Evolutionary conservation across 345 rosid species (phyloP).

Genomic region (Melastoma malabathricum): DNA sequence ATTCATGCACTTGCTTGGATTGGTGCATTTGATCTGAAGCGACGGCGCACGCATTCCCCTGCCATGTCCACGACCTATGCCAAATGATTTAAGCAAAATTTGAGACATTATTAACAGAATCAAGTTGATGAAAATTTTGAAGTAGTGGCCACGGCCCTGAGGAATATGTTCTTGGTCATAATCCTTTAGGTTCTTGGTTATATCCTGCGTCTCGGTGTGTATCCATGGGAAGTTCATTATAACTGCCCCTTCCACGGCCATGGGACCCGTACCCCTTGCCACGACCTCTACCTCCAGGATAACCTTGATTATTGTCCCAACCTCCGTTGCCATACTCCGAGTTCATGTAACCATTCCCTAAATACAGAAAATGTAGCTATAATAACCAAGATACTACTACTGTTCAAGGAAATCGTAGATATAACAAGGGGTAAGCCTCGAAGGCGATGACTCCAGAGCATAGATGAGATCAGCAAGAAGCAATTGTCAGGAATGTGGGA

Average conservation of each 20-base stretch:
- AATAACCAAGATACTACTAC: neutral
- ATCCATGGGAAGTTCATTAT: constrained; percentile 53
- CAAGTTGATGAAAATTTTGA: neutral
- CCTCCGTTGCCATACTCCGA: constrained; percentile 63
- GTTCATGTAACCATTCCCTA: constrained; percentile 52
- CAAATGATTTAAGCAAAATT: neutral
- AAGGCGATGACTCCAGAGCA: no score
- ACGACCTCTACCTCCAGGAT: constrained; percentile 57
- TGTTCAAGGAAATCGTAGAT: neutral
- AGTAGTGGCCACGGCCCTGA: constrained; percentile 12
- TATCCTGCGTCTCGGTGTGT: constrained; percentile 55
- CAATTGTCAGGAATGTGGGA: neutral
- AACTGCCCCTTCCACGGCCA: constrained; percentile 67
- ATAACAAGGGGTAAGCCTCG: neutral
- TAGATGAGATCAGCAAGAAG: no score
- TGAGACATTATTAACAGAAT: neutral
- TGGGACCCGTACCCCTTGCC: constrained; percentile 65
- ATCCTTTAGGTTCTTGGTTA: constrained; percentile 41
- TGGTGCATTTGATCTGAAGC: constrained; percentile 36
- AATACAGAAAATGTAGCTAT: neutral
- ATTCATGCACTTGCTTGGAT: constrained; percentile 41
- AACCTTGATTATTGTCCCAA: constrained; percentile 47
- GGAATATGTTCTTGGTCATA: no score
- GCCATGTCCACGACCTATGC: constrained; percentile 55
- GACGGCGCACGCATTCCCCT: constrained; percentile 56